Base-by-base conservation (phyloP, 2,329 filamentous ascomycete genomes). In the Tricladium varicosporioides region DNA sequence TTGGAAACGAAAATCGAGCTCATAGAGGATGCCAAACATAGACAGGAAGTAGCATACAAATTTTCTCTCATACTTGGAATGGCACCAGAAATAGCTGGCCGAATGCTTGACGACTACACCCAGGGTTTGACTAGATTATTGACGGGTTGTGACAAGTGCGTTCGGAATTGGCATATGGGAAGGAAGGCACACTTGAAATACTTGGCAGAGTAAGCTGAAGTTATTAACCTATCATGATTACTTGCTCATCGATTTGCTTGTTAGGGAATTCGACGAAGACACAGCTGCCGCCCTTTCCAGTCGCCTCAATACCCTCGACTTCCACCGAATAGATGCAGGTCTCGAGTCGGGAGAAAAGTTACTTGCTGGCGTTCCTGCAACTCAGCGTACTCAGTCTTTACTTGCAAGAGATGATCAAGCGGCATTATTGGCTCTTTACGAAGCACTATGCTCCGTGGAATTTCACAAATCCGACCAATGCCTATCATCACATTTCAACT, bases 371-470 rank as follows among this genome's bases (percentile, higher is more conserved):
- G 65, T 62, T 8, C 64, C 69, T 14, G 53, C 59, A n/a, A 27
- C 54, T 1, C 49, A 64, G 44, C 67, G 68, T 18, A 68, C 57
- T 22, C 68, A 70, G 55, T 57, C 48, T 15, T 49, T 67, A 13
- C 62, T 71, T n/a, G 59, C 62, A 18, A 60, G 58, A 15, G 70
- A 79, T 5, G 74, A 81, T 27, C 75, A 80, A 1, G 76, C 82
- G 27, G 84, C 90, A 5, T 82, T 95, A 51, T 82, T 94, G 57
- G 87, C 91, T 10, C 83, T 97, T 31, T 96, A 95, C 66, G 93
- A 97, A 71, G 87, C 89, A 0, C 76, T 97, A 51, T 96, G 92
- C 71, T 96, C 89, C 71, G 84, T 92, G 63, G 80, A 88, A 0
- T 91, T 95, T 69, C 78, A 97, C 59, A 80, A 86, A 62, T 67